Evolutionary conservation across 31 red algal genomes (phyloP).

Genomic region (Asparagopsis taxiformis): DNA sequence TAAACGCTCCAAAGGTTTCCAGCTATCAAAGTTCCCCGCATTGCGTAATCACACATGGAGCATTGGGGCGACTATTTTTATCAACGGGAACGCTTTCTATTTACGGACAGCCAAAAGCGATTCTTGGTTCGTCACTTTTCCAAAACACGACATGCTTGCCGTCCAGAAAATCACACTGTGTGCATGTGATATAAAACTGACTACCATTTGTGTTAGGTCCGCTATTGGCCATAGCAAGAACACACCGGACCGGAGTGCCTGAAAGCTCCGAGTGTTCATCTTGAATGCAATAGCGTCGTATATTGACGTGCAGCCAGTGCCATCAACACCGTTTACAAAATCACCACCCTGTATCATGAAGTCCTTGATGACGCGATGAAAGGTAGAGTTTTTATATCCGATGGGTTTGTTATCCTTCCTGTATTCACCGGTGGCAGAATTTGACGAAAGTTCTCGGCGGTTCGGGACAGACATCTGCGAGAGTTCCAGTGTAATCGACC

Average conservation of each 20-base stretch:
- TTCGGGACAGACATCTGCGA: slow-evolving; percentile 83
- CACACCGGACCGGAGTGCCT: slow-evolving; percentile 62
- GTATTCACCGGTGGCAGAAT: slow-evolving; percentile 82
- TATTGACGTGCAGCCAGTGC: slow-evolving; percentile 89
- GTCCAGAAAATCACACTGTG: slow-evolving; percentile 59
- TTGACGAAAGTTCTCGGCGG: slow-evolving; percentile 88
- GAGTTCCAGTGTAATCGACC: slow-evolving; percentile 83
- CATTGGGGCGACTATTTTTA: slow-evolving; percentile 21
- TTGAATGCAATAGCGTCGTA: slow-evolving; percentile 77
- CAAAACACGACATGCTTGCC: slow-evolving; percentile 93
- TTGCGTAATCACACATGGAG: slow-evolving; percentile 35
- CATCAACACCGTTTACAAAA: slow-evolving; percentile 73
- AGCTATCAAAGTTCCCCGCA: slow-evolving; percentile 65
- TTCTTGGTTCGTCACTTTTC: slow-evolving; percentile 69
- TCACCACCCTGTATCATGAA: slow-evolving; percentile 93
- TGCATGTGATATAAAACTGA: slow-evolving; percentile 96
- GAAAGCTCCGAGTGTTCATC: slow-evolving; percentile 80
- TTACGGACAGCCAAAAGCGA: slow-evolving; percentile 52
- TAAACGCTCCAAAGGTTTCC: no score
- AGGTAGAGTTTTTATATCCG: slow-evolving; percentile 74
- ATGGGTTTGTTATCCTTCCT: slow-evolving; percentile 43
- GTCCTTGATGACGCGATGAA: no score
- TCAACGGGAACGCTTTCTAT: slow-evolving; percentile 40
- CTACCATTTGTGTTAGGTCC: slow-evolving; percentile 91
- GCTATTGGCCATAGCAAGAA: slow-evolving; percentile 93